These are phyloP conservation scores for Pseudocercospora cruenta DNA, from an alignment of 2,329 filamentous ascomycete genomes.

Conservation along the genomic window DNA sequence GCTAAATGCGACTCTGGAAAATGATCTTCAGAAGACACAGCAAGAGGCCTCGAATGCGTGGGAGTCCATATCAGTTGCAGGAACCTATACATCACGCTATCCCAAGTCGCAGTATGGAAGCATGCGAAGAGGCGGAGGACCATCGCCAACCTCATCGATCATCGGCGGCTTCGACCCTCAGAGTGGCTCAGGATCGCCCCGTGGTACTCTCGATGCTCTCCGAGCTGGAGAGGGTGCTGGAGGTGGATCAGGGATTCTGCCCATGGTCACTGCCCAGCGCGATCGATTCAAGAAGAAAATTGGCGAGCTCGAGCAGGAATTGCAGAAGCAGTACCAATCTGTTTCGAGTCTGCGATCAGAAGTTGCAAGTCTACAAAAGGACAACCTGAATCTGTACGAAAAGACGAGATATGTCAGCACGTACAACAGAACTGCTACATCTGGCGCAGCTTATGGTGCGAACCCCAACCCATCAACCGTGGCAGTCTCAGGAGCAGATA, in stretches of 20 bases:
- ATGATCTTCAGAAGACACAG: constrained; percentile 86
- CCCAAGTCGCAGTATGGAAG: constrained; percentile 64
- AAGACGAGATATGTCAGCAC: constrained; percentile 96
- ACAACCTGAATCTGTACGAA: constrained; percentile 94
- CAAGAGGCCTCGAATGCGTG: constrained; percentile 81
- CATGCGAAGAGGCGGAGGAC: constrained; percentile 69
- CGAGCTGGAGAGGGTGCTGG: constrained; percentile 70
- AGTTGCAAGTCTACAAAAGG: constrained; percentile 87
- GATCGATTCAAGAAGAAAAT: constrained; percentile 99
- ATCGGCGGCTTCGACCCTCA: constrained; percentile 88
- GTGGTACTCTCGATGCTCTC: constrained; percentile 58
- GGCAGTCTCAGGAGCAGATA: constrained; percentile 59
- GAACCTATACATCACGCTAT: constrained; percentile 82
- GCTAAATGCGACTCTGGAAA: constrained; percentile 86
- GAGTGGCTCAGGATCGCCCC: constrained; percentile 43
- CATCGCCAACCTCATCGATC: constrained; percentile 94
- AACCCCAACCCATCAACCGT: constrained; percentile 78
- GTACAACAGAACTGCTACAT: constrained; percentile 75
- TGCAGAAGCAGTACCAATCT: constrained; percentile 79
- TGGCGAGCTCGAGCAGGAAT: constrained; percentile 82
- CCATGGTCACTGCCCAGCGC: constrained; percentile 97
- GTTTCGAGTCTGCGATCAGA: constrained; percentile 88
- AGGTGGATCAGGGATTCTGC: constrained; percentile 77
- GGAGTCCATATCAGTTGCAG: constrained; percentile 88
- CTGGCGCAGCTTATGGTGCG: constrained; percentile 61